These are phyloP conservation scores for Yamadazyma epiphylla DNA, from an alignment of 1,139 yeast species.

Conservation along the genomic window DNA sequence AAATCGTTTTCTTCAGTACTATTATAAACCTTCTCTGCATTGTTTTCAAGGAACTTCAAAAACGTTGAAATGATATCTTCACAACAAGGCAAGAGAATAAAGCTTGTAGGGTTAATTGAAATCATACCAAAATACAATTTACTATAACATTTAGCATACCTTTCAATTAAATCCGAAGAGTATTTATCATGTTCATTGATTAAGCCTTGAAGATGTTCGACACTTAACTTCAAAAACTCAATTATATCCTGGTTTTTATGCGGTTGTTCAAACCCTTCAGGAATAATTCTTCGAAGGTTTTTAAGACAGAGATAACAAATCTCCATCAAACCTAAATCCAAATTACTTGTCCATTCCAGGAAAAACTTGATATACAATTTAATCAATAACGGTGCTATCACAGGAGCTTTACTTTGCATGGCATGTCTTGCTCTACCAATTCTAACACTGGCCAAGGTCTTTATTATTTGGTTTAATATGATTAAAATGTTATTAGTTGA, in stretches of 20 bases:
- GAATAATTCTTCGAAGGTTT: conserved; percentile 65
- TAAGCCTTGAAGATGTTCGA: conserved; percentile 59
- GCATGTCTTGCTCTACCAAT: conserved; percentile 82
- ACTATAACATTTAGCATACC: conserved; percentile 71
- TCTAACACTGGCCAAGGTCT: conserved; percentile 67
- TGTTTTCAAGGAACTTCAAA: conserved; percentile 55
- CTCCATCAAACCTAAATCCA: conserved; percentile 52
- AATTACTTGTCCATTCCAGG: conserved; percentile 53
- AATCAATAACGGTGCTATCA: conserved; percentile 55
- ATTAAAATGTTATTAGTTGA: conserved; percentile 60
- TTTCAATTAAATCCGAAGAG: conserved; percentile 57
- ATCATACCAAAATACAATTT: conserved; percentile 64
- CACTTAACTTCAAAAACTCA: conserved; percentile 56
- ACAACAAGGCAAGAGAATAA: conserved; percentile 65
- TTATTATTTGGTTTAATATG: conserved; percentile 72
- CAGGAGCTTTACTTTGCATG: conserved; percentile 68
- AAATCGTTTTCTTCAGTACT: conserved; percentile 52
- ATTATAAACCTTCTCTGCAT: conserved; percentile 58
- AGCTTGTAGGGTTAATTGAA: conserved; percentile 62
- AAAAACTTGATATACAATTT: conserved; percentile 58
- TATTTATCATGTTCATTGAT: conserved; percentile 52
- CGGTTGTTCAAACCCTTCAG: conserved; percentile 73
- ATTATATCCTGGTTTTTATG: conserved; percentile 55
- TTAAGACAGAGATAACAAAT: conserved; percentile 77
- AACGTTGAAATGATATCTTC: conserved; percentile 56